These are phyloP conservation scores for Verbascum thapsus DNA, from an alignment of 257 asterid genomes.

Conservation along the genomic window DNA sequence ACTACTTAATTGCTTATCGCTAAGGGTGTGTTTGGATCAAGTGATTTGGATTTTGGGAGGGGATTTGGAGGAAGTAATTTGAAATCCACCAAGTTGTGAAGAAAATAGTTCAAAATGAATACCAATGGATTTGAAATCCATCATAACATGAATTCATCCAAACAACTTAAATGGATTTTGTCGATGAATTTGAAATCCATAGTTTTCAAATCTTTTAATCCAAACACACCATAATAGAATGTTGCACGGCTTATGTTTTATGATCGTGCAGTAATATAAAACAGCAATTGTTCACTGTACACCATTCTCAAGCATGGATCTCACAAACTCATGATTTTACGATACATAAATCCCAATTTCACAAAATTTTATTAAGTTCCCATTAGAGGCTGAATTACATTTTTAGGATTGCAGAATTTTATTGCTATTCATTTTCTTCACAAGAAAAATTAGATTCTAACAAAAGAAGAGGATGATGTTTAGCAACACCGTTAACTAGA, in stretches of 20 bases:
- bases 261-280: not conserved
- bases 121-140: no score
- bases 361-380: not conserved
- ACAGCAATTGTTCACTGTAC: not conserved
- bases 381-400: conserved; percentile 11
- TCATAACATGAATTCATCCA: no score
- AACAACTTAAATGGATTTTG: no score
- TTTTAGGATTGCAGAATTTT: conserved; percentile 11
- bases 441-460: conserved; percentile 8
- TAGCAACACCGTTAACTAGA: conserved; percentile 18
- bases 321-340: not conserved
- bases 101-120: no score
- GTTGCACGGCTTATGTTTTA: not conserved
- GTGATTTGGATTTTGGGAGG: no score
- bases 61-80: no score
- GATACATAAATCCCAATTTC: not conserved
- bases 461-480: conserved; percentile 6
- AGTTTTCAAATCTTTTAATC: no score
- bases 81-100: no score
- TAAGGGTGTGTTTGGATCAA: no score
- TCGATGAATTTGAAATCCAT: no score
- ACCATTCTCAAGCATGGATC: conserved; percentile 23
- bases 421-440: not conserved
- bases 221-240: not conserved
- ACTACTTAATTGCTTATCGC: not conserved